phyloP scores from a whole-genome alignment of 441 rosid species.

The Jatropha multifida region DNA sequence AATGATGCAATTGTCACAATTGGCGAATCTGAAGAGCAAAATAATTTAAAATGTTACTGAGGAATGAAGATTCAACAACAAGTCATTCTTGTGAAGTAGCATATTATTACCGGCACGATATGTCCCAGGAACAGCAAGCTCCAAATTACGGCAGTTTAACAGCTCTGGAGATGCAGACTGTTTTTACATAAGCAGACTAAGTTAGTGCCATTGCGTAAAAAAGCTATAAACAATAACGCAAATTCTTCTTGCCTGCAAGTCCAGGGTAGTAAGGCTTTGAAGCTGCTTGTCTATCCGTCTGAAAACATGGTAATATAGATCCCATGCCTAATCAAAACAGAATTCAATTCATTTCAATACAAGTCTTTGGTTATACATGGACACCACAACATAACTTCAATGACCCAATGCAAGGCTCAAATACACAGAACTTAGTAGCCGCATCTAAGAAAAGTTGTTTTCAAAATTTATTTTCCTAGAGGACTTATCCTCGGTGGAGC shows the following conservation, averaged over 20 bases:
- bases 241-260: slow-evolving; percentile 71
- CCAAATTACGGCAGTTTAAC: slow-evolving; percentile 81
- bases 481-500: neutral
- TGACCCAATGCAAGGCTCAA: neutral
- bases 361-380: neutral
- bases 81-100: slow-evolving; percentile 6
- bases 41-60: slow-evolving; percentile 10
- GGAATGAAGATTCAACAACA: slow-evolving; percentile 15
- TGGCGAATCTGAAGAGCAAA: slow-evolving; percentile 56
- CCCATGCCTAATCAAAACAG: slow-evolving; percentile 85
- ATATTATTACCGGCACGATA: slow-evolving; percentile 77
- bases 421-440: neutral
- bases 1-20: slow-evolving; percentile 93
- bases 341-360: slow-evolving; percentile 20
- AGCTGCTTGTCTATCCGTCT: slow-evolving; percentile 97
- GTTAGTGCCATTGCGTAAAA: slow-evolving; percentile 25
- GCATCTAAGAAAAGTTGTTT: neutral
- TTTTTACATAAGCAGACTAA: slow-evolving; percentile 26
- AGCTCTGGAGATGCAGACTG: slow-evolving; percentile 98
- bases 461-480: neutral
- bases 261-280: slow-evolving; percentile 87
- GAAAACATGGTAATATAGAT: slow-evolving; percentile 96
- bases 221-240: slow-evolving; percentile 14
- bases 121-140: slow-evolving; percentile 99
- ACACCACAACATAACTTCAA: neutral